Base-by-base conservation (phyloP, 768 basidiomycete genomes). In the Tricholoma bakamatsutake region DNA sequence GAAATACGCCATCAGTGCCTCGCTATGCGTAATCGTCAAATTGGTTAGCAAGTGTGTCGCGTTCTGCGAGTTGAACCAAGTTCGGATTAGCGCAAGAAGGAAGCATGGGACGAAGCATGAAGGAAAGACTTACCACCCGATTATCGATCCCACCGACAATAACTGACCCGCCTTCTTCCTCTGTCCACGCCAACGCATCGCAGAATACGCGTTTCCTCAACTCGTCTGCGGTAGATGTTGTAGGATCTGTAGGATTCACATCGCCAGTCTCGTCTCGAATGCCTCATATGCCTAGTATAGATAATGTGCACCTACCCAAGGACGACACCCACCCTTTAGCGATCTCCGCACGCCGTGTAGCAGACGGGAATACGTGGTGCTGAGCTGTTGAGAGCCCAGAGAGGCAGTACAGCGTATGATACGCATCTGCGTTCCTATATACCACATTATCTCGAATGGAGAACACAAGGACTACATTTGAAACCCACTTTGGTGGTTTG, bases 391-490 rank as follows among this genome's bases (percentile, higher is more conserved):
- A 92, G 15, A 97, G 78, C 11, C 97, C 97, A 4, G 93, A 81
- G 2, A 98, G 80, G 65, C 92, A 95, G 69, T 96, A 98, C 34
- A 91, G 72, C 0, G 96, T 97, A 65, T 99, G 97, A 67, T 99
- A 99, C 37, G 91, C 80, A 66, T 99, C 97, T n/a, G 94, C 74
- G n/a, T 71, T 70, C 70, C 93, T 95, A 21, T 28, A 7, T 13
- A 15, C 31, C 2, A 15, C 6, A 11, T 47, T 9, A 30, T 30
- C 15, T 15, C 10, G 27, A 35, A 34, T 7, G 30, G 13, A 8
- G n/a, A 15, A 8, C 15, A 21, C 40, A n/a, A 45, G 13, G 31
- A 33, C 54, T 17, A 9, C 31, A 50, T 31, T 5, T 6, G 28
- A 24, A 6, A 68, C 82, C 52, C 68, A 91, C 90, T 97, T 98